Evolutionary conservation across 2,329 filamentous ascomycete species (phyloP), one percentile per base, ranked within the genome.

Genomic region (Trichoderma semiorbis): DNA sequence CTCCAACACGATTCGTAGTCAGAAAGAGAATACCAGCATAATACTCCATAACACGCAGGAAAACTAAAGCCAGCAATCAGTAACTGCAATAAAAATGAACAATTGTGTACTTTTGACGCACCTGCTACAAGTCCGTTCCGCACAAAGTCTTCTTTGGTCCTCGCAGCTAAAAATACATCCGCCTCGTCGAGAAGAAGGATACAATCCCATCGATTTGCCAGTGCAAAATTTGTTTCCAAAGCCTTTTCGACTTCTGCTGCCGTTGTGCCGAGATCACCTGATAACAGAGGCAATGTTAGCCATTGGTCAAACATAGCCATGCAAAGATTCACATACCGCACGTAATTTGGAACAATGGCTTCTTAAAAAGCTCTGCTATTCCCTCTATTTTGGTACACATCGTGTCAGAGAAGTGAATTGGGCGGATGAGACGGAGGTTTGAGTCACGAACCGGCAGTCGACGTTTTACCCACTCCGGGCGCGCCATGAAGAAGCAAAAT

Each of bases 11-110:
- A 68, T 82, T 82, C 7, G 78, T 78, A 1, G 80, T 82, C 3
- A 82, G 74, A 21, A 82, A 78, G 0, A 82, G 69, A n/a, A 82
- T 82, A 10, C 81, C 79, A 3, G 75, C 74, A 62, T 80, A 81
- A 62, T 81, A 81, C 60, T 81, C 80, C 7, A 83, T 74, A 0
- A 79, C 75, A 7, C 81, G 77, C 12, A 82, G 72, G 58, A 83
- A 82, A 0, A 81, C 84, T 70, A 16, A 12, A 4, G 7, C 24
- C 0, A 5, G 2, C 5, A 24, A 8, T 39, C 14, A 30, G 32
- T 21, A 5, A 24, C 2, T 10, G 0, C 0, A 12, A 30, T 39
- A 7, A 21, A 14, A 16, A 18, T 50, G 24, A 36, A 7, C 26
- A 3, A 5, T 60, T 21, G 2, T 32, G 18, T 34, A 14, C n/a